phyloP scores from a whole-genome alignment of 2,329 filamentous ascomycete genomes.

The Didymosphaeria variabile region DNA sequence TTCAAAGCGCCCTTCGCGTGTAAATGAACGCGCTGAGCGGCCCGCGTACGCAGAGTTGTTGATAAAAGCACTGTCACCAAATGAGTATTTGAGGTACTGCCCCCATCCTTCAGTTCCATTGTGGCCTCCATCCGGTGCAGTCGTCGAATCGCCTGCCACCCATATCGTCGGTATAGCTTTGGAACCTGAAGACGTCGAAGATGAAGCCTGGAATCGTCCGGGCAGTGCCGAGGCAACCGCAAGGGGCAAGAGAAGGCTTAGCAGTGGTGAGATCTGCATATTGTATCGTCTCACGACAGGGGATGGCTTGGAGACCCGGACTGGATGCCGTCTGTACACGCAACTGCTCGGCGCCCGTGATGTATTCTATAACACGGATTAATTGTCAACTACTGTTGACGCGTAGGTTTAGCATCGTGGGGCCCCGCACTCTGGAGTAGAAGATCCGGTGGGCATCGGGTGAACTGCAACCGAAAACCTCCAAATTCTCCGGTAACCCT shows the following conservation, averaged over 20 bases:
- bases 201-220: neutral
- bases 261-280: neutral
- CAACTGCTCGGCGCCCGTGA: neutral
- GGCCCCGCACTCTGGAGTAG: constrained; percentile 4
- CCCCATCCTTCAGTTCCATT: constrained; percentile 63
- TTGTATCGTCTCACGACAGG: neutral
- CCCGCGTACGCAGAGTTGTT: constrained; percentile 71
- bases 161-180: constrained; percentile 29
- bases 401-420: neutral
- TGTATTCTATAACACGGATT: neutral
- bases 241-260: neutral
- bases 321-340: neutral
- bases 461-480: neutral
- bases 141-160: constrained; percentile 67
- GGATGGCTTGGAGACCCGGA: neutral
- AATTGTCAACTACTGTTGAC: neutral
- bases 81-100: constrained; percentile 63
- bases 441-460: constrained; percentile 3
- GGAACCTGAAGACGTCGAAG: neutral
- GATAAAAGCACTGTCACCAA: constrained; percentile 54
- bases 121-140: constrained; percentile 58
- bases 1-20: constrained; percentile 69
- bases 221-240: neutral
- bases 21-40: constrained; percentile 71
- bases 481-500: neutral